Conservation (phyloP, 257 asterid species). For the Gentiana straminea region DNA sequence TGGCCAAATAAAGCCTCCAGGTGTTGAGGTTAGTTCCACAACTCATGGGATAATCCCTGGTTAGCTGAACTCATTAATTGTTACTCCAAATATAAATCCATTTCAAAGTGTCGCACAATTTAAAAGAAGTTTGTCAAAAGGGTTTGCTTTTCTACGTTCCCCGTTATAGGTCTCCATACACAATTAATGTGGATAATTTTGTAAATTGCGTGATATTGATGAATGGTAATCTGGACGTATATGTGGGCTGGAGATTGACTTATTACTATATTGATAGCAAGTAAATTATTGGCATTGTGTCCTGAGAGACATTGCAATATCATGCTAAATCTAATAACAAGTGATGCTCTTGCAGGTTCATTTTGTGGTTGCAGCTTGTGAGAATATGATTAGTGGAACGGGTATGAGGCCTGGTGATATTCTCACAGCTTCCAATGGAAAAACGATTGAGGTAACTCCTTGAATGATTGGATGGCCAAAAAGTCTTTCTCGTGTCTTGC, state of each 20-base stretch:
- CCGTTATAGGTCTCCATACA: too few relatives aligned
- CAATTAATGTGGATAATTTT: too few relatives aligned
- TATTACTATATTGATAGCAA: neutral
- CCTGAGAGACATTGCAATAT: neutral
- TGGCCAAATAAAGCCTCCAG: conserved; percentile 85
- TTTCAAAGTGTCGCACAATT: too few relatives aligned
- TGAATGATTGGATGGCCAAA: neutral
- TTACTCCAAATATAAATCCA: too few relatives aligned
- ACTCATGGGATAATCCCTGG: neutral
- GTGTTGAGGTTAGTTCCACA: conserved; percentile 65
- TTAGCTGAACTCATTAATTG: too few relatives aligned
- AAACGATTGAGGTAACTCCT: conserved; percentile 71
- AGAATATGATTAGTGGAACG: conserved; percentile 93
- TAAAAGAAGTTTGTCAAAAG: too few relatives aligned
- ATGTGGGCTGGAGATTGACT: too few relatives aligned
- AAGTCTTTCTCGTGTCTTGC: neutral
- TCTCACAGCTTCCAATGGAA: conserved; percentile 88
- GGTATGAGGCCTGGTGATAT: conserved; percentile 97
- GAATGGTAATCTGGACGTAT: too few relatives aligned
- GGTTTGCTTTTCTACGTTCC: too few relatives aligned
- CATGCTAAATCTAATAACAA: neutral
- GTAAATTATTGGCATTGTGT: neutral
- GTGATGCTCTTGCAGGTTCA: conserved; percentile 51
- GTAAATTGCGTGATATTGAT: too few relatives aligned
- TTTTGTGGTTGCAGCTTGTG: conserved; percentile 95